Percentiles rank a stretch among this genome's conserved stretches.
Conservation (phyloP, 208 protist species). For the Crithidia mellificae region DNA sequence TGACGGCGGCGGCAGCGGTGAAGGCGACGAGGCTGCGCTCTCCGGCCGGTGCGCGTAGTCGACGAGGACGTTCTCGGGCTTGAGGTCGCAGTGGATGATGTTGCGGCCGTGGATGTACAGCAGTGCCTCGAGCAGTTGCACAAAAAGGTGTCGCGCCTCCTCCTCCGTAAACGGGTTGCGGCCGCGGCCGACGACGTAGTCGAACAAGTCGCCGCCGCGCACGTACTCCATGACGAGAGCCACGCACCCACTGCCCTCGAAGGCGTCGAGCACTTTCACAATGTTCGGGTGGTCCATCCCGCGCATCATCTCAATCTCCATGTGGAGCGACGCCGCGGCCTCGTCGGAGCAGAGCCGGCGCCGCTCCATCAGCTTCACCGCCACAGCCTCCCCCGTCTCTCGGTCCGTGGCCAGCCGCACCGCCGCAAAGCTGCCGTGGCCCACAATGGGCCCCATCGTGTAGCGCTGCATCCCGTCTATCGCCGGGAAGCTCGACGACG, state of each 20-base stretch:
- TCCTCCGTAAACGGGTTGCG: conserved; percentile 62
- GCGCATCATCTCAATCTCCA: conserved; percentile 71
- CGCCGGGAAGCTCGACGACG: not conserved
- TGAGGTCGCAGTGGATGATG: conserved; percentile 98
- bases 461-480: conserved; percentile 39
- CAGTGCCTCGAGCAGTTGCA: conserved; percentile 68
- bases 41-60: conserved; percentile 23
- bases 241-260: conserved; percentile 43
- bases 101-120: conserved; percentile 63
- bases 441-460: conserved; percentile 50
- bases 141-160: conserved; percentile 61
- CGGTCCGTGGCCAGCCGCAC: conserved; percentile 53
- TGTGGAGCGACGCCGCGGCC: conserved; percentile 46
- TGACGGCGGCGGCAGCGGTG: not conserved
- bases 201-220: conserved; percentile 72
- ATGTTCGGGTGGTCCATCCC: conserved; percentile 73
- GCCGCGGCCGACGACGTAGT: conserved; percentile 69
- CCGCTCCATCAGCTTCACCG: conserved; percentile 83
- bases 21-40: not conserved
- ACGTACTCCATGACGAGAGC: conserved; percentile 86
- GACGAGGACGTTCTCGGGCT: conserved; percentile 95
- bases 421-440: conserved; percentile 62
- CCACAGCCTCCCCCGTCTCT: conserved; percentile 39
- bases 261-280: conserved; percentile 60
- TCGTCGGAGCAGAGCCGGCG: conserved; percentile 36